Evolutionary conservation across 441 rosid genomes (phyloP), one percentile per base, ranked within the genome.

Genomic region (Cnidoscolus chayamansa): DNA sequence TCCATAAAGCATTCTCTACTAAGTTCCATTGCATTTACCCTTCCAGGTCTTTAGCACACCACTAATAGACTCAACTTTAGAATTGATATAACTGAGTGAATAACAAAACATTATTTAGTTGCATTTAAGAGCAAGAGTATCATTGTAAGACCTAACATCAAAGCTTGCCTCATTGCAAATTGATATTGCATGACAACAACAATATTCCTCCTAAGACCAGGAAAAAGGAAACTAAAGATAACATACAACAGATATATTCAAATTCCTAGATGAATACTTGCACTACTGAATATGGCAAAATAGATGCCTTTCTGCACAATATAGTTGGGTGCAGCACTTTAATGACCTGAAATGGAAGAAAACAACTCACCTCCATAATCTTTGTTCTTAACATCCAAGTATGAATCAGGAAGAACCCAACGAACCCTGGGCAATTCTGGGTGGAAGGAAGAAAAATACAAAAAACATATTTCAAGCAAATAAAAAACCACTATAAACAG

Each of bases 331-430:
- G 25, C 49, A 31, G 17, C 48, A 25, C 30, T 61, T 45, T 10
- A 25, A 54, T 37, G 51, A 19, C 58, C 31, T 2, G 37, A 20
- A 40, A 68, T 25, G 51, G 67, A 58, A 50, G 19, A 35, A 57
- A n/a, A 12, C 2, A 35, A 5, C 72, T 79, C 77, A 92, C 97
- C 97, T 80, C 97, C 97, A 66, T 93, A 93, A 72, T 90, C 90
- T 74, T 93, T 87, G 80, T 92, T 90, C 82, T 70, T 90, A 62
- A 89, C 90, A 81, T 92, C 94, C 77, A 92, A 67, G 81, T 89
- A 92, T 2, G 96, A 92, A 84, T 92, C 96, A 19, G 94, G 97
- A 71, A 90, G 96, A 75, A 92, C 97, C 97, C 97, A 92, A 4
- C 96, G 86, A 60, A 92, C 96, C 49, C 81, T 74, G 0, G 89